Evolutionary conservation across 495 filamentous ascomycete genomes (phyloP), one percentile per base, ranked within the genome.

Genomic region (Aspergillus hancockii): DNA sequence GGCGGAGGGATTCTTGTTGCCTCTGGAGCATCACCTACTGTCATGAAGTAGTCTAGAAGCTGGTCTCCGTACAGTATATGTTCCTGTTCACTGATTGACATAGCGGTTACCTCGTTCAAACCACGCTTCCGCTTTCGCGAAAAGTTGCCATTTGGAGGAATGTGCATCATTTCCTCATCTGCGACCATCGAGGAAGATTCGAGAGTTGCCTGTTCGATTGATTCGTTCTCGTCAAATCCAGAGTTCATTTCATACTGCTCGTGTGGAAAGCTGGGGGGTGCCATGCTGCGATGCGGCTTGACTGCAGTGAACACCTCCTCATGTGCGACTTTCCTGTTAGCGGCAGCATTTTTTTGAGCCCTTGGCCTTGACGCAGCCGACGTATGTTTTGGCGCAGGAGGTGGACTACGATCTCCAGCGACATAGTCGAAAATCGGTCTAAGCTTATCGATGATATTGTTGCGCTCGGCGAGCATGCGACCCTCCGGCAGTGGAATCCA

Each of bases 41-140:
- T 88, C 80, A 97, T 87, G 67, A 98, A 98, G 71, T 98, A 98
- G 67, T 98, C 94, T 38, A 98, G 80, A 13, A 98, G 83, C 57
- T 90, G 88, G 59, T 98, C 94, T 19, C 90, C 89, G 71, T 96
- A 98, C 21, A 93, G 78, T n/a, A 88, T 84, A 70, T 96, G 91
- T 58, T 91, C 85, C 63, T 91, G 90, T 60, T 96, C 90, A 52
- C 76, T 84, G 49, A 87, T 73, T 8, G 85, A 85, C 76, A 90
- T 83, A 40, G 83, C 69, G 57, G 84, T 72, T 7, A 71, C 53
- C 62, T 89, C 83, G 47, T 89, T 75, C 55, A 71, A 69, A 5
- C 75, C 87, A 25, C 88, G 83, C 76, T 93, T 91, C 46, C 91
- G 84, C 75, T 96, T 96, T 58, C 89, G 83, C 57, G 85, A 85